phyloP scores from a whole-genome alignment of 1,139 yeast genomes.

The Debaryomycetaceae sp. region DNA sequence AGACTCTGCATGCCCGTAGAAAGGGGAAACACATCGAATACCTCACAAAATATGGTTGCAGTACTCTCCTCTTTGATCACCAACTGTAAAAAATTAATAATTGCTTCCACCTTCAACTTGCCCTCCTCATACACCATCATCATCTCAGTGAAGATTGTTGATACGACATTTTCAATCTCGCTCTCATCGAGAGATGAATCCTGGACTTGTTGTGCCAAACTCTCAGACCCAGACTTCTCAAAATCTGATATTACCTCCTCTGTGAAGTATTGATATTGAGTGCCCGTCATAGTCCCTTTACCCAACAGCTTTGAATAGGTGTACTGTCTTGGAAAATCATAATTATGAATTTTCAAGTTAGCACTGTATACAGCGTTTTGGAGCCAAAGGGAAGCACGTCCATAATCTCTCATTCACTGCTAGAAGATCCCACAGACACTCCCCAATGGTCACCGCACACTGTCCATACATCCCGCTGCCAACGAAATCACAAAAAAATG shows the following conservation, averaged over 20 bases:
- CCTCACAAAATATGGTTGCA: slow-evolving; percentile 42
- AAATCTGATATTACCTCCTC: slow-evolving; percentile 27
- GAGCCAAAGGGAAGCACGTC: not conserved
- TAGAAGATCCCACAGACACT: too few relatives aligned
- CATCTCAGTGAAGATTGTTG: slow-evolving; percentile 34
- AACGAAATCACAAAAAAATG: too few relatives aligned
- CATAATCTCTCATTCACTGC: too few relatives aligned
- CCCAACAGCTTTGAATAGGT: not conserved
- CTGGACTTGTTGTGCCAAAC: slow-evolving; percentile 26
- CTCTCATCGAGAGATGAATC: slow-evolving; percentile 15
- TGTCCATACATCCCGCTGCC: too few relatives aligned
- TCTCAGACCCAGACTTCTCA: slow-evolving; percentile 25
- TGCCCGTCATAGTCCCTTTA: not conserved
- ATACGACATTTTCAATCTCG: slow-evolving; percentile 14
- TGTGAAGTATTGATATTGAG: slow-evolving; percentile 20
- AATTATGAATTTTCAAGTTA: not conserved
- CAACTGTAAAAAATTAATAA: slow-evolving; percentile 25
- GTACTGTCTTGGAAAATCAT: not conserved
- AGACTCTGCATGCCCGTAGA: slow-evolving; percentile 26
- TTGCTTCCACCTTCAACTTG: slow-evolving; percentile 18
- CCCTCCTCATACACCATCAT: slow-evolving; percentile 29
- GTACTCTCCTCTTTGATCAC: slow-evolving; percentile 30
- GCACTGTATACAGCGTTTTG: not conserved
- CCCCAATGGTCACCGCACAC: too few relatives aligned
- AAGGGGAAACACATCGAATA: slow-evolving; percentile 43